Base-by-base conservation (phyloP, 2,329 filamentous ascomycete species). In the Aspergillus novoparasiticus region DNA sequence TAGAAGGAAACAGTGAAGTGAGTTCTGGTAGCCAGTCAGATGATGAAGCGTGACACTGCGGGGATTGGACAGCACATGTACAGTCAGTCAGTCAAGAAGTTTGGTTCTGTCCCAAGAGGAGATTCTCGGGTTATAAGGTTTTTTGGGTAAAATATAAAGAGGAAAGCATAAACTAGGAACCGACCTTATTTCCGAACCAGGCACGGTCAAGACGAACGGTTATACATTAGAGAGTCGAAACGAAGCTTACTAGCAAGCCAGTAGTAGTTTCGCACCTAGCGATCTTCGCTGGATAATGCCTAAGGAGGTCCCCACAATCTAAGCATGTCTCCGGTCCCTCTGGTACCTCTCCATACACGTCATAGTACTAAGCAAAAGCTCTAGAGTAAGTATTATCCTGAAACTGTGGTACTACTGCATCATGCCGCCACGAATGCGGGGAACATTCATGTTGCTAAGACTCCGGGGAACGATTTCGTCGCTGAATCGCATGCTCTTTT, bases 41-140 rank as follows among this genome's bases (percentile, higher is more conserved):
- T 55, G 51, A 55, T 55, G 32, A 55, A 55, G 51, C 51, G 51
- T 55, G 51, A 55, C 50, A 57, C 26, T 55, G 41, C 43, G 51
- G 43, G 59, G 39, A 57, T 36, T 48, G 39, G 10, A 36, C 51
- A 34, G 30, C 48, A 51, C 19, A 54, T 23, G 28, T 36, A 36
- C 32, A 54, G 28, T 32, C 30, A 30, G 19, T 34, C 16, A 53
- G 19, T 36, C 50, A 53, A 36, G n/a, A 16, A 55, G n/a, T 55
- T 34, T 55, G 51, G 51, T 16, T 54, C 51, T 21, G 51, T 54
- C 19, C 30, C 4, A 36, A 36, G 30, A 34, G 30, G 51, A 28
- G 9, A 23, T 54, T 39, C 32, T n/a, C 32, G 32, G 51, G 51
- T 39, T 55, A 55, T 55, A 55, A 55, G 12, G 14, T 36, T 54